Percentiles rank a stretch among this genome's conserved stretches.
These are phyloP conservation scores for Boletus fagicola DNA, from an alignment of 768 basidiomycete species.

Conservation along the genomic window DNA sequence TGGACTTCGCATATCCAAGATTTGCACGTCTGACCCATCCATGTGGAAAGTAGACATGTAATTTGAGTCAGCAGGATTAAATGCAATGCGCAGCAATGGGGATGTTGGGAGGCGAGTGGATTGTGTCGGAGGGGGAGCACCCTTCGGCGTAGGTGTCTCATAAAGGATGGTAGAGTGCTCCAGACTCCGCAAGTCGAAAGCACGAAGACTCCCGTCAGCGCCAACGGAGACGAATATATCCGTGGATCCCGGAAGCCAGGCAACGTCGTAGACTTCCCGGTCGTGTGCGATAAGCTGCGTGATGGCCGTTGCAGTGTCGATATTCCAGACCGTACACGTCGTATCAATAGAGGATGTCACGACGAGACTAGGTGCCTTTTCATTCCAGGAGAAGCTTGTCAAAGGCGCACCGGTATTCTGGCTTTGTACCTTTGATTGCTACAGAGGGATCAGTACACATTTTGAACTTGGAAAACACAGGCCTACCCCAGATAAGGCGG, in stretches of 20 bases:
- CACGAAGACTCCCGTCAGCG: constrained; percentile 93
- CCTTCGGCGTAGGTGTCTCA: constrained; percentile 84
- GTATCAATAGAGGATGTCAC: constrained; percentile 99
- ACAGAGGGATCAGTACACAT: constrained; percentile 13
- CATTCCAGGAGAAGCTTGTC: constrained; percentile 98
- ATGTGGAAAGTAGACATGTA: constrained; percentile 98
- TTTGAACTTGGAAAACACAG: constrained; percentile 3
- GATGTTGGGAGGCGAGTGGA: constrained; percentile 72
- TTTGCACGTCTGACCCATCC: constrained; percentile 86
- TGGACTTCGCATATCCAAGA: constrained; percentile 95
- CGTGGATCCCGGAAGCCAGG: constrained; percentile 95
- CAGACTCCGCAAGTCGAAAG: constrained; percentile 93
- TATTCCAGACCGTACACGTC: constrained; percentile 99
- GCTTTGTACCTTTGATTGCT: constrained; percentile 90
- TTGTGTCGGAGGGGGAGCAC: constrained; percentile 55
- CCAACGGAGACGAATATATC: constrained; percentile 99
- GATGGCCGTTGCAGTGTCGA: constrained; percentile 88
- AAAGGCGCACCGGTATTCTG: constrained; percentile 84
- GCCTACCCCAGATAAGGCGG: constrained; percentile 78
- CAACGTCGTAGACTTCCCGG: constrained; percentile 94
- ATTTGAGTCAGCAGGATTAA: constrained; percentile 88
- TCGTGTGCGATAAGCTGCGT: constrained; percentile 98
- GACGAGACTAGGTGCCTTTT: constrained; percentile 83
- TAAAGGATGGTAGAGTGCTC: constrained; percentile 99
- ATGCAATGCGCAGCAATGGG: constrained; percentile 81